Evolutionary conservation across 306 rosid genomes (phyloP), one percentile per base, ranked within the genome.

Genomic region (Medicago arabica): DNA sequence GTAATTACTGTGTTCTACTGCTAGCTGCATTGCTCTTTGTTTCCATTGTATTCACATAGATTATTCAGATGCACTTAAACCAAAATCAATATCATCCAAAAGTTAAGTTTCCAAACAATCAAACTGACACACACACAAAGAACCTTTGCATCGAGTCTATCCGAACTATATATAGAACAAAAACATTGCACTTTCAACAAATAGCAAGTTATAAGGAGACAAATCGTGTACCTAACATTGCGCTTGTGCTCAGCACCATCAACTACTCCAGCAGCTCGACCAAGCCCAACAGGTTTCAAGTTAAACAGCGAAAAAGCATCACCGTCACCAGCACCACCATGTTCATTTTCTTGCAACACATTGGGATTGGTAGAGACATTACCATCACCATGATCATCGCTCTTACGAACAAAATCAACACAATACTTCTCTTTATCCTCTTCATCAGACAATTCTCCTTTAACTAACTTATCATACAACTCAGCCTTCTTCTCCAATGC

Each of bases 351-450:
- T 0, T 40, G 77, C 15, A 79, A 80, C 34, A 69, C 51, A 9
- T 78, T 67, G 2, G 57, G 18, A 44, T 38, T 44, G 2, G 72
- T 14, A 67, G 57, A 44, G 4, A 67, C 57, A 44, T 67, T 23
- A 2, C 28, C 96, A 53, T 90, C 97, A 38, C 76, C 72, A 81
- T 46, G 16, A 46, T 85, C 95, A 75, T 71, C 15, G 8, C 90
- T 88, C 89, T 94, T 94, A 62, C 88, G 90, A 31, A 85, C 83
- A 83, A 94, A 94, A 69, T 94, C 95, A 38, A 94, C 98, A 79
- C 97, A 94, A 53, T 95, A 95, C 85, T 95, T 95, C 69, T 90
- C 98, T 51, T 88, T 59, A 23, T 92, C 98, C 68, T 95, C 98
- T 76, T 92, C 97, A 23, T 95, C 98, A 15, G 97, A 83, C 17